phyloP scores from a whole-genome alignment of 768 basidiomycete genomes.

The Punctularia strigosozonata region DNA sequence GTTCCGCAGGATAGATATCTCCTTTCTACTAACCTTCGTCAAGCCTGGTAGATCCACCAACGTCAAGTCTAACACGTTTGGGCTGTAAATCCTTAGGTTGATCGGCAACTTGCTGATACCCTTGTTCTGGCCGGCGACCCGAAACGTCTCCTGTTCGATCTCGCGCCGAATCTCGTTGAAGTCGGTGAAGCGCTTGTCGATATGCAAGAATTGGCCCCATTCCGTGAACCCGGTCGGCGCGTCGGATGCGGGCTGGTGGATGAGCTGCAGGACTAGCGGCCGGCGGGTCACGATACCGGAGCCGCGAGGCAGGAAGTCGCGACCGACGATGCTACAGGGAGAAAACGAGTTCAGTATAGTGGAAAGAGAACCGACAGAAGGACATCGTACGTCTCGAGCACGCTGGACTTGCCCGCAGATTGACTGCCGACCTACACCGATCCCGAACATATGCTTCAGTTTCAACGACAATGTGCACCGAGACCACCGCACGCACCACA shows the following conservation, averaged over 20 bases:
- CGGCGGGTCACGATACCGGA: slow-evolving; percentile 94
- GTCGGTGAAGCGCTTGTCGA: slow-evolving; percentile 95
- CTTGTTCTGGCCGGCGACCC: slow-evolving; percentile 98
- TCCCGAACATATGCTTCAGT: neutral
- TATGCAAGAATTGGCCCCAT: slow-evolving; percentile 96
- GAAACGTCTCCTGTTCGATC: slow-evolving; percentile 95
- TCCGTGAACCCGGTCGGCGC: slow-evolving; percentile 45
- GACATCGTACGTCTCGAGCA: slow-evolving; percentile 78
- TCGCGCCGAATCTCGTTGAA: slow-evolving; percentile 90
- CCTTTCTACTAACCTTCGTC: slow-evolving; percentile 63
- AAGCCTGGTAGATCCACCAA: slow-evolving; percentile 94
- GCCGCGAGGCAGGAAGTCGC: slow-evolving; percentile 81
- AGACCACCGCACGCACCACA: slow-evolving; percentile 49
- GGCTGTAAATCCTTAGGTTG: slow-evolving; percentile 90
- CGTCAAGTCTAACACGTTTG: slow-evolving; percentile 90
- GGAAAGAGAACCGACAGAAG: neutral
- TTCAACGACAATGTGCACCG: neutral
- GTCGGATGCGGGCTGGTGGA: slow-evolving; percentile 63
- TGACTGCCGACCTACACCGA: slow-evolving; percentile 79
- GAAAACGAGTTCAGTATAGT: slow-evolving; percentile 2
- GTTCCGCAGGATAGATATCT: neutral
- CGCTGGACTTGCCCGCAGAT: slow-evolving; percentile 93
- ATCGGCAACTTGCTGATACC: slow-evolving; percentile 95
- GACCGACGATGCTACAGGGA: slow-evolving; percentile 67
- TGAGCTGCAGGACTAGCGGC: slow-evolving; percentile 90